Evolutionary conservation across 306 rosid species (phyloP), one percentile per base, ranked within the genome.

Genomic region (Pachyrhizus erosus): DNA sequence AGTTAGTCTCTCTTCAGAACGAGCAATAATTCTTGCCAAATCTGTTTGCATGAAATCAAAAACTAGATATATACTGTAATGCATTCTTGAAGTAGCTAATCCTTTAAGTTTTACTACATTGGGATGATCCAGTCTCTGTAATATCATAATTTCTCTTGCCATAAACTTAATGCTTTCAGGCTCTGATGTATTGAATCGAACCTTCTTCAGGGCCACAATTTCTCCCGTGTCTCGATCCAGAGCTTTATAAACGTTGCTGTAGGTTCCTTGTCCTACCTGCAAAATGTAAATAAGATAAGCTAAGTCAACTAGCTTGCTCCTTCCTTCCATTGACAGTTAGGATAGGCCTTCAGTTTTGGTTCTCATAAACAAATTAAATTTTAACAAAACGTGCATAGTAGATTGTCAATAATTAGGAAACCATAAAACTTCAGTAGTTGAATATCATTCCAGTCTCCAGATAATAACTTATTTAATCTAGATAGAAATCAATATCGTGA

Each of bases 201-300:
- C 98, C 88, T 93, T 95, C 88, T 95, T 95, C 37, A 95, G 84
- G 73, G 98, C 98, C 66, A 95, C 98, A 74, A 92, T 88, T 76
- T 91, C 91, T 52, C 92, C 86, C 0, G 93, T 90, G 66, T 89
- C 87, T 80, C 92, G 86, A 60, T 95, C 99, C 71, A 91, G 86
- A 78, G 99, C 98, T 91, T 93, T 93, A 69, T 93, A 93, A 61
- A 93, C 98, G 86, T 95, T 95, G 93, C 98, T 95, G 77, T 95
- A 93, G 75, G 98, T 95, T 89, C 99, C 99, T 80, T 95, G 92
- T n/a, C 98, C 99, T 79, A 93, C 94, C 99, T 95, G 72, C 72
- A 87, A 82, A 79, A 81, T 17, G 51, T 61, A 73, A 83, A 75
- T 60, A 80, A 57, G 24, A 29, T 31, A 27, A 9, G 27, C 58